phyloP scores from a whole-genome alignment of 257 asterid species.

The Jasminum sambac region DNA sequence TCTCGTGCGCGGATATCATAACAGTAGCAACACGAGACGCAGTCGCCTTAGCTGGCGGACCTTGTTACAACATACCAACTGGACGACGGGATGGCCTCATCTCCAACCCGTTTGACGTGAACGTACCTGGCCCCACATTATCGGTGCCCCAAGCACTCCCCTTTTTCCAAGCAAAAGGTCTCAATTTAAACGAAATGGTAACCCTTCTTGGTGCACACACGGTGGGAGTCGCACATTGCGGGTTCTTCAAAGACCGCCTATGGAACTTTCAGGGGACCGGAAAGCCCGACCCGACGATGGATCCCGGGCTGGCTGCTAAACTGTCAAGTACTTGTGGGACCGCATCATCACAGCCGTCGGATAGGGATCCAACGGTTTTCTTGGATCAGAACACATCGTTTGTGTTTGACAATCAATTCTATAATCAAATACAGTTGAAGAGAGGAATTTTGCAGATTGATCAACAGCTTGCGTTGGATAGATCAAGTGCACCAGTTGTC shows the following conservation, averaged over 20 bases:
- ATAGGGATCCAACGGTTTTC: conserved; percentile 44
- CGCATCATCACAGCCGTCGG: conserved; percentile 29
- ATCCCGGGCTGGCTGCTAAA: conserved; percentile 40
- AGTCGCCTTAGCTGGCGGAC: conserved; percentile 69
- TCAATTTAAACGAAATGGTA: conserved; percentile 62
- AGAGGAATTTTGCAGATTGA: conserved; percentile 70
- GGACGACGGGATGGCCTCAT: conserved; percentile 68
- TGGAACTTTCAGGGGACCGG: conserved; percentile 53
- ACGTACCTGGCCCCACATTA: conserved; percentile 58
- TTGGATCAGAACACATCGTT: conserved; percentile 71
- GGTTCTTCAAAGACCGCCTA: conserved; percentile 56
- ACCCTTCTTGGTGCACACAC: conserved; percentile 81
- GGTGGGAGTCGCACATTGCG: conserved; percentile 70
- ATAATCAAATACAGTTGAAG: conserved; percentile 43
- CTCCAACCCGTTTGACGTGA: conserved; percentile 43
- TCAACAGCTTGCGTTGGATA: conserved; percentile 52
- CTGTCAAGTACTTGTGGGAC: conserved; percentile 45
- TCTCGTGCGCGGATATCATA: conserved; percentile 77
- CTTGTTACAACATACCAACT: conserved; percentile 45
- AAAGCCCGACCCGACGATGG: conserved; percentile 57
- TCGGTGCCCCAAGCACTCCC: conserved; percentile 37
- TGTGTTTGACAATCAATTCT: conserved; percentile 57
- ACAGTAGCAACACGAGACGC: conserved; percentile 78
- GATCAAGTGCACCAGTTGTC: conserved; percentile 33
- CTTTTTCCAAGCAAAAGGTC: conserved; percentile 44